Percentiles rank a stretch among this genome's conserved stretches.
phyloP scores from a whole-genome alignment of 345 rosid species.

The Sisymbrium altissimum region DNA sequence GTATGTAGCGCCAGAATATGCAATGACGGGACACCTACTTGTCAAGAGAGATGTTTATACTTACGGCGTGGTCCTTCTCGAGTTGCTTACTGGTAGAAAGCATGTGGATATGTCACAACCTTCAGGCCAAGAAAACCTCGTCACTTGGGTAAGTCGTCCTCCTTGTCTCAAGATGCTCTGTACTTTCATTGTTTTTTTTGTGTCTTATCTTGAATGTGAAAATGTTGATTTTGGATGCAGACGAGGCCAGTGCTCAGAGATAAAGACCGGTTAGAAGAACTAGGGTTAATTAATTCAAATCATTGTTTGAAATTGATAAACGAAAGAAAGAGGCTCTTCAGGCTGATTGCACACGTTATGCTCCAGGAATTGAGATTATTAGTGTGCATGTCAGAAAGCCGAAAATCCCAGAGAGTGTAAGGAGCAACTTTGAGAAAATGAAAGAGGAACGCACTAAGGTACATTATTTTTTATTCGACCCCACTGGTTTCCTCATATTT shows the following conservation, averaged over 20 bases:
- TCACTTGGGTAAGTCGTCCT: conserved; percentile 67
- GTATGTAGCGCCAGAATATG: conserved; percentile 99
- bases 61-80: conserved; percentile 96
- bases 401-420: conserved; percentile 69
- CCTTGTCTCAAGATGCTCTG: background rate
- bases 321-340: conserved; percentile 97
- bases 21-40: conserved; percentile 98
- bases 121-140: conserved; percentile 96
- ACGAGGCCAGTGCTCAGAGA: conserved; percentile 95
- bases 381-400: conserved; percentile 96
- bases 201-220: background rate
- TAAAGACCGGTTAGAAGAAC: conserved; percentile 87
- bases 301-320: too few species aligned
- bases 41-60: conserved; percentile 99
- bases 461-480: background rate
- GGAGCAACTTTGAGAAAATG: conserved; percentile 82
- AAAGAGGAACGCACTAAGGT: conserved; percentile 97
- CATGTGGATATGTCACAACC: conserved; percentile 99
- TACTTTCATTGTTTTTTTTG: background rate
- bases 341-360: conserved; percentile 80
- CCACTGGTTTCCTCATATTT: background rate
- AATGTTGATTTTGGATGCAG: conserved; percentile 42
- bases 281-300: conserved; percentile 76
- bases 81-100: conserved; percentile 87
- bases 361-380: conserved; percentile 89